Conservation (phyloP, 1,284 basidiomycete genomes). For the Cutaneotrichosporon sp. region DNA sequence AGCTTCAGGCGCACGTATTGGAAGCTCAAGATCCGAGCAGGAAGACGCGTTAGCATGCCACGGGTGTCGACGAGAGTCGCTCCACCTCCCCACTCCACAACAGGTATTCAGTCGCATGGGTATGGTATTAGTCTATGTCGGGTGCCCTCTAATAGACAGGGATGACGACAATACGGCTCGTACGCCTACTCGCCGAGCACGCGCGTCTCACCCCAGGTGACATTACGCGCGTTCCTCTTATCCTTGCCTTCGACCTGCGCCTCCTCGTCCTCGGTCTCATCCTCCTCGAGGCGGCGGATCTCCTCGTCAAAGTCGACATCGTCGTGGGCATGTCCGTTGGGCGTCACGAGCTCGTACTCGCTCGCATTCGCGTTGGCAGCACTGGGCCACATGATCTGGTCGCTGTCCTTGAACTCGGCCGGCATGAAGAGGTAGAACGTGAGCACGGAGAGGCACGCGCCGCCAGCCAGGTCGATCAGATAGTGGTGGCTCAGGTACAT, state of each 20-base stretch:
- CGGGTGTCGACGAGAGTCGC: too few species aligned
- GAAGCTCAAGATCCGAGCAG: too few species aligned
- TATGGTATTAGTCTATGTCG: background rate
- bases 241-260: conserved; percentile 30
- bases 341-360: conserved; percentile 45
- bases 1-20: too few species aligned
- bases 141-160: background rate
- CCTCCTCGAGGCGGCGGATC: conserved; percentile 50
- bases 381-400: conserved; percentile 55
- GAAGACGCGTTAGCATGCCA: too few species aligned
- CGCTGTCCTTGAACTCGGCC: conserved; percentile 66
- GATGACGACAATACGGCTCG: background rate
- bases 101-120: background rate
- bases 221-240: conserved; percentile 34
- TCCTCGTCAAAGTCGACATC: conserved; percentile 51
- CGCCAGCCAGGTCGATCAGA: conserved; percentile 92
- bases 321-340: conserved; percentile 7
- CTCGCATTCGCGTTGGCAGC: conserved; percentile 11
- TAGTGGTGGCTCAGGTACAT: conserved; percentile 99
- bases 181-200: conserved; percentile 40
- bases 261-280: conserved; percentile 19
- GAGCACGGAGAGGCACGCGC: conserved; percentile 81
- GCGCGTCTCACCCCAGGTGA: conserved; percentile 49
- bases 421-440: conserved; percentile 88
- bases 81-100: background rate